phyloP scores from a whole-genome alignment of 2,329 filamentous ascomycete genomes.

The Penicillium carneum region DNA sequence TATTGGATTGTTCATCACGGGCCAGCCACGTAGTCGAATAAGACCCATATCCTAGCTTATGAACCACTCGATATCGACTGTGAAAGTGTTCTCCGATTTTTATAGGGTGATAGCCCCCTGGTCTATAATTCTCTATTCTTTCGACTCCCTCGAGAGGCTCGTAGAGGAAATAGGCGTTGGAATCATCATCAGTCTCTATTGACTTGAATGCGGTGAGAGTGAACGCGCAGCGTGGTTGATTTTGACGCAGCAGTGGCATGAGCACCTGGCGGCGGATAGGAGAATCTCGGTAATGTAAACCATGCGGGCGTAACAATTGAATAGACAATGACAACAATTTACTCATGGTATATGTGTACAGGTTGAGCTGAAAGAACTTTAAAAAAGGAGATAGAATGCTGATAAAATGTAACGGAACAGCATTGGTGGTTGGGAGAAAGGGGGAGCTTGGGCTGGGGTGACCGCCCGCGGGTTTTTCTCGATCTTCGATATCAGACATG shows the following conservation, averaged over 20 bases:
- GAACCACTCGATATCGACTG: conserved; percentile 47
- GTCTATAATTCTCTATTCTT: conserved; percentile 33
- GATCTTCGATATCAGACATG: conserved; percentile 38
- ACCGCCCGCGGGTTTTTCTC: conserved; percentile 50
- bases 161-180: conserved; percentile 22
- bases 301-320: conserved; percentile 17
- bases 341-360: conserved; percentile 51
- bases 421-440: conserved; percentile 33
- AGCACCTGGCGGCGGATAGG: conserved; percentile 16
- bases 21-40: conserved; percentile 47
- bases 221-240: conserved; percentile 20
- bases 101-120: conserved; percentile 41
- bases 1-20: conserved; percentile 29
- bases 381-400: neutral
- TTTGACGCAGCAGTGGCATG: conserved; percentile 19
- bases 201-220: conserved; percentile 21
- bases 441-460: conserved; percentile 44
- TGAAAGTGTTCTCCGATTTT: conserved; percentile 39
- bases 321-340: conserved; percentile 18
- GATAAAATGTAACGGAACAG: conserved; percentile 13
- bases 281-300: conserved; percentile 11
- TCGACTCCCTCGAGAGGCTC: conserved; percentile 30
- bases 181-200: conserved; percentile 22
- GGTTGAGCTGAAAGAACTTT: conserved; percentile 47
- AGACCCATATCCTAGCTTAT: conserved; percentile 51